These are phyloP conservation scores for Raffaelea albimanens DNA, from an alignment of 2,329 filamentous ascomycete genomes.

Conservation along the genomic window DNA sequence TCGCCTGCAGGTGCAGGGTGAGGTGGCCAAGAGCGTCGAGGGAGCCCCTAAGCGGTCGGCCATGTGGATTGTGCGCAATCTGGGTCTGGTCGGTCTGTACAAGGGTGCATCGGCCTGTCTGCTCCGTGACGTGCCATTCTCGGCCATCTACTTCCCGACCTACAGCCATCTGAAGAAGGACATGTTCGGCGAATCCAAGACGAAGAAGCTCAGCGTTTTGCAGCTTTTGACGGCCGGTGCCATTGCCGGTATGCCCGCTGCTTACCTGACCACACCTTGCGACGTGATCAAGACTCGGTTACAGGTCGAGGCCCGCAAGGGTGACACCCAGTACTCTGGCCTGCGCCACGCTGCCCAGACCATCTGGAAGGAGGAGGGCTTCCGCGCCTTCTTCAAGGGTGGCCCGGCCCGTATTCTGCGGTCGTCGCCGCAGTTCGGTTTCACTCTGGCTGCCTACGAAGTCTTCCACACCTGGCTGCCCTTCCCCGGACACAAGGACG, in stretches of 20 bases:
- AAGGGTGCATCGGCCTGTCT: conserved; percentile 93
- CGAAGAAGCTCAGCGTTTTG: conserved; percentile 79
- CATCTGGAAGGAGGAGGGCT: conserved; percentile 83
- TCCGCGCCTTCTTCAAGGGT: conserved; percentile 97
- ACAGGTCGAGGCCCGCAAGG: conserved; percentile 95
- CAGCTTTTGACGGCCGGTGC: conserved; percentile 92
- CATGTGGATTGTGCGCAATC: conserved; percentile 94
- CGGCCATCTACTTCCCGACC: conserved; percentile 95
- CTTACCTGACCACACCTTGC: conserved; percentile 92
- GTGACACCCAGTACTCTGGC: conserved; percentile 78
- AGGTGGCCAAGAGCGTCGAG: conserved; percentile 80
- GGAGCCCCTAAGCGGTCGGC: conserved; percentile 80
- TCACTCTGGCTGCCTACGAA: conserved; percentile 93
- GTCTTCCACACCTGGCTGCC: conserved; percentile 75
- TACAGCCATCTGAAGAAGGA: conserved; percentile 93
- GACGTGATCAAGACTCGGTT: conserved; percentile 99
- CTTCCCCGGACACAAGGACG: conserved; percentile 47
- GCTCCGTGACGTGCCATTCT: conserved; percentile 94
- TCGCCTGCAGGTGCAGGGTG: conserved; percentile 91
- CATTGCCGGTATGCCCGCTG: conserved; percentile 84
- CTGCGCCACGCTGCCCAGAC: conserved; percentile 78
- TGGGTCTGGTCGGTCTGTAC: conserved; percentile 90
- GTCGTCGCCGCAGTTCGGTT: conserved; percentile 94
- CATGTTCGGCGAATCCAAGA: conserved; percentile 79
- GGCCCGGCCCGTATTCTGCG: conserved; percentile 90